Evolutionary conservation across 352 stramenopile genomes (phyloP).

Genomic region (Pythium plurisporium): DNA sequence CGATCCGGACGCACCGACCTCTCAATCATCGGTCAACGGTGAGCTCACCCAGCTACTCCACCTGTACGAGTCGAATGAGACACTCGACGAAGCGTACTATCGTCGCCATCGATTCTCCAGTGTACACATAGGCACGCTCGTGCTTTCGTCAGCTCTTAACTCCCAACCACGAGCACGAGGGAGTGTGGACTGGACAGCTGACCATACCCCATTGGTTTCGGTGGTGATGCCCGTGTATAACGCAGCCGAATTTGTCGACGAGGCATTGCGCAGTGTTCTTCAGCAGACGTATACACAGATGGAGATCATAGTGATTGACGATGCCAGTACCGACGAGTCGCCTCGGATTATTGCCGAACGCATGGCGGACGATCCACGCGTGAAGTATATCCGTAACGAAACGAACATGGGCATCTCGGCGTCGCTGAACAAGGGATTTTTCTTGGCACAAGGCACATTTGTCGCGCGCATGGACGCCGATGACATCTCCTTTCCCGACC

Average conservation of each 20-base stretch:
- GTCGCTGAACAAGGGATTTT: constrained; percentile 71
- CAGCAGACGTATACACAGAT: constrained; percentile 38
- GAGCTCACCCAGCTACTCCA: constrained; percentile 29
- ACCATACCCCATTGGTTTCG: constrained; percentile 36
- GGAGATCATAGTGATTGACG: constrained; percentile 72
- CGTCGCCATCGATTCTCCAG: constrained; percentile 44
- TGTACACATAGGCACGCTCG: constrained; percentile 79
- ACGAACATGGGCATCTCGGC: constrained; percentile 49
- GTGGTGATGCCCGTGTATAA: constrained; percentile 80
- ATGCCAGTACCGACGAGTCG: constrained; percentile 51
- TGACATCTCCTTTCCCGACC: constrained; percentile 55
- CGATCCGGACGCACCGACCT: neutral
- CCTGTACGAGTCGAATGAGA: constrained; percentile 30
- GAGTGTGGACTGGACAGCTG: constrained; percentile 25
- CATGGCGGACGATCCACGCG: constrained; percentile 28
- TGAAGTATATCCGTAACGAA: constrained; percentile 41
- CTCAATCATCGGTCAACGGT: constrained; percentile 3
- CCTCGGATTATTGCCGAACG: constrained; percentile 39
- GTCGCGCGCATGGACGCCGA: constrained; percentile 86
- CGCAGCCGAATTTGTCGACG: constrained; percentile 32
- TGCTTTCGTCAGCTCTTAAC: constrained; percentile 26
- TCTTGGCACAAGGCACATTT: constrained; percentile 37
- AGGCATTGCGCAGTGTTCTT: constrained; percentile 42
- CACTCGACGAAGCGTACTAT: constrained; percentile 59
- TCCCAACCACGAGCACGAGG: constrained; percentile 9